Conservation (phyloP, 176 grass and related monocot species). For the Rhynchospora pubera region DNA sequence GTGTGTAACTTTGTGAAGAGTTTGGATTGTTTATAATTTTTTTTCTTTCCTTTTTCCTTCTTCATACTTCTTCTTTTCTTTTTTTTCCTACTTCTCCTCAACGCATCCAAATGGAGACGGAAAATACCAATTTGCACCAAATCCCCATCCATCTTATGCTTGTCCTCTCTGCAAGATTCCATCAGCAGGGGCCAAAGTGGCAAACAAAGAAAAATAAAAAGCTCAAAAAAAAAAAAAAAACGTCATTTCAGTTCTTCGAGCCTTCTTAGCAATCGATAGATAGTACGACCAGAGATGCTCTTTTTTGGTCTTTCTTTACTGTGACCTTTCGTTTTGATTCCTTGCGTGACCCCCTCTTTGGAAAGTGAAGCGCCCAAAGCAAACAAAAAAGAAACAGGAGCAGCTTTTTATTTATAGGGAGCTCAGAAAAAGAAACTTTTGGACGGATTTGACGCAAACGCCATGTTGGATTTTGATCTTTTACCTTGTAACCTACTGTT, state of each 20-base stretch:
- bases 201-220: too few relatives aligned
- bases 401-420: neutral
- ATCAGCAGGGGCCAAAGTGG: neutral
- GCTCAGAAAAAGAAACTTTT: constrained; percentile 26
- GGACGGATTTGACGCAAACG: constrained; percentile 20
- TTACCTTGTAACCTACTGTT: neutral
- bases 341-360: neutral
- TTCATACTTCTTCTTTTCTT: too few relatives aligned
- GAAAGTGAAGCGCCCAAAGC: neutral
- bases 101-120: too few relatives aligned
- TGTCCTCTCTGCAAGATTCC: neutral
- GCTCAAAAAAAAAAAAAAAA: neutral
- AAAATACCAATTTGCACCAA: neutral
- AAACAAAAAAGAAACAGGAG: constrained; percentile 5
- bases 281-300: neutral
- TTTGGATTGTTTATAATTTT: too few relatives aligned
- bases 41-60: too few relatives aligned
- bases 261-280: neutral
- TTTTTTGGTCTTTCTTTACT: neutral
- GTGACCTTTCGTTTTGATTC: constrained; percentile 30
- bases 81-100: too few relatives aligned
- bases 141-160: neutral
- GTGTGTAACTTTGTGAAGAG: too few relatives aligned
- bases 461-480: neutral
- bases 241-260: neutral